Evolutionary conservation across 2,329 filamentous ascomycete species (phyloP).

Genomic region (Fusarium sacchari): DNA sequence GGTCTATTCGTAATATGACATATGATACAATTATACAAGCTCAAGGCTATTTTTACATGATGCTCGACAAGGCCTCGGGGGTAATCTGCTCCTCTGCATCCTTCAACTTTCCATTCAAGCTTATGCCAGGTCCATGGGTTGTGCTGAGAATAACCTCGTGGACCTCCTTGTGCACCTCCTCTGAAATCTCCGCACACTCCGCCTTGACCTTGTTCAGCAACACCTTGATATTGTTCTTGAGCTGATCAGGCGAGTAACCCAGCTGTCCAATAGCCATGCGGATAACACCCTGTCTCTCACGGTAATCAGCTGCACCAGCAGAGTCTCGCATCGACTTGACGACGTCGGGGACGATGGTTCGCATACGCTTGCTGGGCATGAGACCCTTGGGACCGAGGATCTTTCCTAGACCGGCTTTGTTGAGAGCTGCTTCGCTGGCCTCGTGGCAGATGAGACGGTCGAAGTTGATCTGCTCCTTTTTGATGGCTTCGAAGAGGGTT

Average conservation of each 20-base stretch:
- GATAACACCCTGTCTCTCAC: slow-evolving; percentile 85
- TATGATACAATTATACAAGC: slow-evolving; percentile 53
- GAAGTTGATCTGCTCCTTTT: slow-evolving; percentile 80
- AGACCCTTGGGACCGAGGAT: slow-evolving; percentile 88
- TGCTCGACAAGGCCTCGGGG: slow-evolving; percentile 61
- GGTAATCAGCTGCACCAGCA: slow-evolving; percentile 85
- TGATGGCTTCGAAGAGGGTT: slow-evolving; percentile 81
- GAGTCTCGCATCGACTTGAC: slow-evolving; percentile 80
- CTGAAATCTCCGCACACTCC: slow-evolving; percentile 77
- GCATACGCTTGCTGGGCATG: slow-evolving; percentile 90
- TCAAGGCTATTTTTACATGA: slow-evolving; percentile 57
- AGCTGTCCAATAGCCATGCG: slow-evolving; percentile 92
- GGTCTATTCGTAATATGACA: slow-evolving; percentile 45
- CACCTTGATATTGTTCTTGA: slow-evolving; percentile 84
- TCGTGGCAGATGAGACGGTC: slow-evolving; percentile 89
- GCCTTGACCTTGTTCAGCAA: slow-evolving; percentile 81
- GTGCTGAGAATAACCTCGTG: slow-evolving; percentile 82
- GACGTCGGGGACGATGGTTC: slow-evolving; percentile 88
- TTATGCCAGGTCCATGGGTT: slow-evolving; percentile 87
- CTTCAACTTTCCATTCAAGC: slow-evolving; percentile 81
- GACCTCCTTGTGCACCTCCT: slow-evolving; percentile 56
- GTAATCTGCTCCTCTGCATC: slow-evolving; percentile 67
- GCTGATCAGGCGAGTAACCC: slow-evolving; percentile 85
- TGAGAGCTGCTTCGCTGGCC: slow-evolving; percentile 79
- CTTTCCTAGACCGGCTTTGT: slow-evolving; percentile 81